These are phyloP conservation scores for Crotalaria pallida DNA, from an alignment of 306 rosid genomes.

Conservation along the genomic window DNA sequence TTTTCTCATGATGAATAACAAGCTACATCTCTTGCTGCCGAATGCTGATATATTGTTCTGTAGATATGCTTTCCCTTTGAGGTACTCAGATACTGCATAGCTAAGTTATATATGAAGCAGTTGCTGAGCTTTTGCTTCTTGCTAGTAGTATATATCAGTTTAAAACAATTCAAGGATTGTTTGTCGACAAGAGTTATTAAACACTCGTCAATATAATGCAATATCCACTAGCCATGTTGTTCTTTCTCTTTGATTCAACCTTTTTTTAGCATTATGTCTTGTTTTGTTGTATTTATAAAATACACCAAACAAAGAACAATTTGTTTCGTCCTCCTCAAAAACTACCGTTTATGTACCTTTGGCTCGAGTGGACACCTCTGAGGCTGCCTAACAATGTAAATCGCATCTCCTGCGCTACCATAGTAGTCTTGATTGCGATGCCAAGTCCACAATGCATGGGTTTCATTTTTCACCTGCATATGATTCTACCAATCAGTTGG, in stretches of 20 bases:
- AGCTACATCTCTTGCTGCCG: not conserved
- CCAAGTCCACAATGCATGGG: constrained; percentile 91
- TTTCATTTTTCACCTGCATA: constrained; percentile 76
- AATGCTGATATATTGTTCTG: not conserved
- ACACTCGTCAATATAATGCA: not conserved
- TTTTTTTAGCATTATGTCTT: too few species aligned
- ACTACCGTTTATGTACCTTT: constrained; percentile 19
- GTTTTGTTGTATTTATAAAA: too few species aligned
- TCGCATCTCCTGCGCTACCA: constrained; percentile 49
- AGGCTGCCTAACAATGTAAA: constrained; percentile 81
- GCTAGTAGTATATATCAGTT: not conserved
- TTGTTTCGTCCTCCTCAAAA: too few species aligned
- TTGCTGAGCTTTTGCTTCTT: not conserved
- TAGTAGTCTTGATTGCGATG: constrained; percentile 76
- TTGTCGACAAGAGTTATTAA: not conserved
- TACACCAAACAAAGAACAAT: too few species aligned
- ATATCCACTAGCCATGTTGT: not conserved
- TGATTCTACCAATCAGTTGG: not conserved
- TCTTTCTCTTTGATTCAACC: too few species aligned
- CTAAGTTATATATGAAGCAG: not conserved
- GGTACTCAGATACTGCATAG: not conserved
- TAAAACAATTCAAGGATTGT: not conserved
- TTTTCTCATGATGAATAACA: not conserved
- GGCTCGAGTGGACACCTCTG: constrained; percentile 42
- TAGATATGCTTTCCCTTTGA: not conserved